Evolutionary conservation across 2,329 filamentous ascomycete species (phyloP), one percentile per base, ranked within the genome.

Genomic region (Phialemoniopsis sp.): DNA sequence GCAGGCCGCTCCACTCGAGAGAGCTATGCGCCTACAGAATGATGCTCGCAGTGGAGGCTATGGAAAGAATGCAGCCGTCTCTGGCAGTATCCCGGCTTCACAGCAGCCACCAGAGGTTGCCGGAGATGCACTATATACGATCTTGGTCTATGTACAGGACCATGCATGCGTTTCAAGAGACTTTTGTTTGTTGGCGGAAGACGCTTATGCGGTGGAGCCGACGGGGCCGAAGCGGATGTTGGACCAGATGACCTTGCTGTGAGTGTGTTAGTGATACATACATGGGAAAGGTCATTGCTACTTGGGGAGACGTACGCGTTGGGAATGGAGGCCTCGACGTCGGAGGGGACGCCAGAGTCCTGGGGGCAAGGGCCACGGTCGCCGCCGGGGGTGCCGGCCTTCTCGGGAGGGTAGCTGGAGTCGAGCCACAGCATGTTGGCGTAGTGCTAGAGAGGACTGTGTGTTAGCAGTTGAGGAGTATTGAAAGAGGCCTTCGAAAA

Each of bases 371-470:
- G 55, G 38, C 73, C 73, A 49, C 72, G 66, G 30, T 59, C 58
- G 36, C 60, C 57, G 49, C 72, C 72, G 9, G 64, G 66, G 19
- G 34, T 34, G 15, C 47, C 48, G 14, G 41, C 45, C 46, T 51
- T 49, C 41, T 50, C 53, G 13, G 44, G 46, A 32, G 77, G 76
- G 62, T 72, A 78, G 50, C 58, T 66, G 41, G 68, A 70, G 62
- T 83, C 79, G 45, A 84, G 70, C 80, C 80, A 84, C 45, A 79
- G 68, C 76, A 83, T 82, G 58, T 77, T 41, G 35, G 39, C 19
- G 39, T 41, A 37, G 39, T 41, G 39, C 32, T 26, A 10, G 12
- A 34, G 28, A 18, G 5, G 4, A 9, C 18, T 34, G 40, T 26
- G 6, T 6, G 21, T 26, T 6, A 26, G 21, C 21, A 26, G 21